Evolutionary conservation across 805 yeast genomes (phyloP), one percentile per base, ranked within the genome.

Genomic region (Wickerhamiella nectarea): DNA sequence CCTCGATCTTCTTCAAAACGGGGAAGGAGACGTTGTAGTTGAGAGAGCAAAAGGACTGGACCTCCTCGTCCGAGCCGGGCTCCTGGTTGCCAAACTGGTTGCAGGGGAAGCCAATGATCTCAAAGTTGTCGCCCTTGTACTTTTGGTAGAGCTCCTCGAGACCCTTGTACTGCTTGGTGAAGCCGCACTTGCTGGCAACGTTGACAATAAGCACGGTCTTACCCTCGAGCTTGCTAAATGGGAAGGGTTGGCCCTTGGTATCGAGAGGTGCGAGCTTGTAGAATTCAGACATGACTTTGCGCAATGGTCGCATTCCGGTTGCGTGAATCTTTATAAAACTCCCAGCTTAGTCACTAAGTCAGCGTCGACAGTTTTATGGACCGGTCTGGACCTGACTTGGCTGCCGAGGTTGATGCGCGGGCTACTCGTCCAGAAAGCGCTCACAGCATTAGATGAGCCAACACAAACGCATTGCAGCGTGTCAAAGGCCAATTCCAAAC

Each of bases 11-110:
- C 60, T 74, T 70, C 74, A 89, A 66, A 25, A 89, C 72, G 24
- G 95, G 95, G 78, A 91, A 89, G 14, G 80, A 68, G 34, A 89
- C 96, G 44, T 95, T 95, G 60, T 78, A 91, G 68, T 84, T 86
- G 55, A 76, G 57, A 36, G 73, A 63, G 63, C 95, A 86, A 65
- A 80, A 81, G 37, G 69, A 61, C 17, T 75, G 76, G 50, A 84
- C 83, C 55, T 81, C 86, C 45, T 76, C 72, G 41, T 72, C 75
- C 2, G 72, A 56, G 3, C 77, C 78, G 5, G 52, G 91, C 79
- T 63, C 87, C 83, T 67, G 91, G 80, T 53, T 73, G 66, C 80
- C 87, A 59, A 86, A 86, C 60, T 85, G 95, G 64, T 84, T 82
- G 63, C 95, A 83, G 25, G 96, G 96, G 71, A 86, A 85, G 0